Evolutionary conservation across 1,284 basidiomycete species (phyloP), one percentile per base, ranked within the genome.

Genomic region (Caloboletus inedulis): DNA sequence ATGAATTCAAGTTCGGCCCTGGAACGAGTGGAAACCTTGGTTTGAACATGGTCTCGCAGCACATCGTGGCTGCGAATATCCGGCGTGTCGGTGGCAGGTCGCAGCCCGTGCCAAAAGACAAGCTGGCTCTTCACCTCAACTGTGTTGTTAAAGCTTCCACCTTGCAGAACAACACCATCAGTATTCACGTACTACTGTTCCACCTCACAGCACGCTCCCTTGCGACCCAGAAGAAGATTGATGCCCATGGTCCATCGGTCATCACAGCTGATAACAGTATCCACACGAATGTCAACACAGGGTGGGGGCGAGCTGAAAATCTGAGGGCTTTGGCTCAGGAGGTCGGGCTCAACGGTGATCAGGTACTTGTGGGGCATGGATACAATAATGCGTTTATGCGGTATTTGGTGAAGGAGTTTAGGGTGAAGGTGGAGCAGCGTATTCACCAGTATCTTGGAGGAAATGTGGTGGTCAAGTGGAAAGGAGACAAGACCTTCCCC

Each of bases 171-270:
- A 29, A 59, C 10, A 10, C 6, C 4, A 40, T 54, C 25, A 30
- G 37, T 2, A 27, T 61, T 19, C 21, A 25, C 4, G 42, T 45
- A 5, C 2, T 33, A 5, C 1, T 5, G 6, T 59, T 57, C 34
- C 56, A 57, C 27, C 8, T 57, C 31, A 57, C 57, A 1, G 57
- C 36, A 3, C 57, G 56, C 29, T 40, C 58, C 5, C 3, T 58
- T 18, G 41, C 27, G 6, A 42, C 19, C 5, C 58, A 57, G 48
- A 37, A 31, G n/a, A 31, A 1, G 23, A 59, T 57, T 3, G 47
- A 60, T 34, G 7, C 7, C 0, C 29, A 48, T 30, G 45, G 44
- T 23, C 41, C 54, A 19, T 60, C 56, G 4, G 1, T 3, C 29
- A 53, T 47, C 33, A 56, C 53, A 16, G 54, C 56, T n/a, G 27